Base-by-base conservation (phyloP, 2,329 filamentous ascomycete species). In the Dactylonectria macrodidyma region DNA sequence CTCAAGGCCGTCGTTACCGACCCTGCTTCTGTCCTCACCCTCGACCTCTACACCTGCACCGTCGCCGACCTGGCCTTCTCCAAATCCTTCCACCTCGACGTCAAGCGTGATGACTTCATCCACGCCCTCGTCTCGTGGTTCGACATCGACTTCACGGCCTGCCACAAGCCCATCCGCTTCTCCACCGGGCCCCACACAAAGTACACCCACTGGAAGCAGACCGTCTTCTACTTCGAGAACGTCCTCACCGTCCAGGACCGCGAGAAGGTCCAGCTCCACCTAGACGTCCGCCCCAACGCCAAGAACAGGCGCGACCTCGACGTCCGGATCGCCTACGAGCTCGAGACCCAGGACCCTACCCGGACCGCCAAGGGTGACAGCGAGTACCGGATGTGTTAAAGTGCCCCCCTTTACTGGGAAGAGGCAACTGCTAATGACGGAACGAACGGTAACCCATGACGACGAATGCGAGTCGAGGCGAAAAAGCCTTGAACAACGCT, bases 151-250 rank as follows among this genome's bases (percentile, higher is more conserved):
- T 99, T 99, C 85, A 93, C 93, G 59, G 95, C 95, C 67, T 98
- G 96, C 89, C 96, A 99, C 89, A 98, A 98, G 89, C 93, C 95
- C 36, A 95, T 99, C 79, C 90, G 92, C 79, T 99, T 99, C 88
- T 97, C 94, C 61, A 99, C 96, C 19, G 96, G 96, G 24, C 96
- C 96, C 33, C 96, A 98, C 84, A 97, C 95, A 76, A 98, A 98
- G 86, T 98, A 98, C 86, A 99, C 96, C 19, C 96, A 99, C 88
- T 99, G 96, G 96, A 99, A 99, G 87, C 96, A 99, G 87, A 99
- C 96, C 12, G 96, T 99, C 70, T 98, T 99, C 86, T 99, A 99
- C 85, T 88, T 99, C 71, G 90, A 93, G 78, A 95, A 99, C 75
- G 93, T 97, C 38, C 86, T 99, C 72, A 98, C 95, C 19, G 95